phyloP scores from a whole-genome alignment of 225 moss, liverwort and hornwort genomes.

The Marchantia polymorpha region DNA sequence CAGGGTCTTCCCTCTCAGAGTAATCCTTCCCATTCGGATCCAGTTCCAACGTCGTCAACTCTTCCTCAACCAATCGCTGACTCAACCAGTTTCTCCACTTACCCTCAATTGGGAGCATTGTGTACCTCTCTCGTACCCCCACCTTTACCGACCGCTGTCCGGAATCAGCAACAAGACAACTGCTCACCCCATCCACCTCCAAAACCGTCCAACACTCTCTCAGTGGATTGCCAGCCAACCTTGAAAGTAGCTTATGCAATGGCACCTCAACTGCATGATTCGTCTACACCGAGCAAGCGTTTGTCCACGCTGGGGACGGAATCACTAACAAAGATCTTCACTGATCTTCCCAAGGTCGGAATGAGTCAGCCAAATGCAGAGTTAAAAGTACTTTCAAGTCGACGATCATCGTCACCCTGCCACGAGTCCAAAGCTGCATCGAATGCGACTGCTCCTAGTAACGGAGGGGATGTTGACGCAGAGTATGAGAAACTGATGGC shows the following conservation, averaged over 20 bases:
- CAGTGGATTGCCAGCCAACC: background rate
- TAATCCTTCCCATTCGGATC: background rate
- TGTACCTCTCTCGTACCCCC: background rate
- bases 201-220: background rate
- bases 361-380: conserved; percentile 14
- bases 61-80: conserved; percentile 8
- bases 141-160: background rate
- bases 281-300: background rate
- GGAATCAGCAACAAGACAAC: conserved; percentile 1
- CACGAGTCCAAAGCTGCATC: background rate
- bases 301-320: background rate
- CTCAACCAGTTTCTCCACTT: background rate
- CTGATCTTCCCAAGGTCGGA: conserved; percentile 1
- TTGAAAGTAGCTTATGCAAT: no score
- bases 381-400: background rate
- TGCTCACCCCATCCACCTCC: background rate
- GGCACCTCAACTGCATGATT: background rate
- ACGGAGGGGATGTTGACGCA: conserved; percentile 26
- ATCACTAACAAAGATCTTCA: background rate
- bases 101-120: background rate
- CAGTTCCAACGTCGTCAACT: conserved; percentile 10
- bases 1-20: background rate
- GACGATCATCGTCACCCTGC: background rate
- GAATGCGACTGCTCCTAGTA: background rate
- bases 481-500: conserved; percentile 50